Evolutionary conservation across 805 yeast genomes (phyloP), one percentile per base, ranked within the genome.

Genomic region (Teunomyces tritomae): DNA sequence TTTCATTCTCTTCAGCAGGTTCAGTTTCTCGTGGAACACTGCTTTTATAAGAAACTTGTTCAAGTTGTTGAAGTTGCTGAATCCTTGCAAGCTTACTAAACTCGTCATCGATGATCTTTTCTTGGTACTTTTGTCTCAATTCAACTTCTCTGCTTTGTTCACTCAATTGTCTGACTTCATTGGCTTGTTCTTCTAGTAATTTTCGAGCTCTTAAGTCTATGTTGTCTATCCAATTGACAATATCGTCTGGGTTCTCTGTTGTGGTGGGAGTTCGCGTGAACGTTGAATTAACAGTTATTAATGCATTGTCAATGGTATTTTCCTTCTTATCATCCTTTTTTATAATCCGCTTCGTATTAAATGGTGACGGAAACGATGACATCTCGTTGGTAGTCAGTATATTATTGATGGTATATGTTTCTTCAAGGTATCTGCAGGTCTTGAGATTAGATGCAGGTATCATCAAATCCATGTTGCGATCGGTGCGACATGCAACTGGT

Each of bases 161-260:
- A 4, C 49, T 43, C 17, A 65, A 53, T 3, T 43, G 39, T 8
- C 49, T 39, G 6, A 52, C 29, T 32, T 62, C 62, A 5, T 49
- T 40, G 8, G 53, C 28, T 44, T 67, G 67, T 3, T 40, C 41
- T 13, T 49, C 40, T 14, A 64, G 36, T 3, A 64, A 52, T 5
- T 39, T 28, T 29, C 56, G 51, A 29, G 57, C 49, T 34, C 70
- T 50, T 2, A 36, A n/a, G 29, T 64, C 61, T 30, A 67, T 52
- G 28, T 49, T 49, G 42, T 62, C 66, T 11, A 68, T 67, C 73
- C 73, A 68, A 17, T 52, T 45, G 6, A 67, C 52, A 20, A 68
- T 30, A 11, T 62, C 65, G 24, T 56, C 56, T 2, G 58, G 43
- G 3, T 47, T 37, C 26, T 42, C 43, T 11, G 33, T 43, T 8